Percentiles rank a stretch among this genome's conserved stretches.
Conservation (phyloP, 306 rosid species). For the Senna tora region DNA sequence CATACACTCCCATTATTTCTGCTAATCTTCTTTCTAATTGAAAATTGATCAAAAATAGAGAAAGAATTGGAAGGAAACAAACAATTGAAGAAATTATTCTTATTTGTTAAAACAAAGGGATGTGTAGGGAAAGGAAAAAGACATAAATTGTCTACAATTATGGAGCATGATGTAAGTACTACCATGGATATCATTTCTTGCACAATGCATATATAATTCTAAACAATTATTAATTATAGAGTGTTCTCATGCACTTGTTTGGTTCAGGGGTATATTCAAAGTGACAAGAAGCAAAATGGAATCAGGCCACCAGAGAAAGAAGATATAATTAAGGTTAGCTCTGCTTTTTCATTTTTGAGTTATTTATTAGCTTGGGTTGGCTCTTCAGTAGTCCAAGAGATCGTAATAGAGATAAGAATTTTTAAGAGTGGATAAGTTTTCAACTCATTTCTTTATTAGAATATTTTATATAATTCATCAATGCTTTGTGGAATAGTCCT, state of each 20-base stretch:
- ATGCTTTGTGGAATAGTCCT: conserved; percentile 26
- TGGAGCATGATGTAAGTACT: conserved; percentile 23
- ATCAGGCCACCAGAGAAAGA: conserved; percentile 37
- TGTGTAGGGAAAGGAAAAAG: not conserved
- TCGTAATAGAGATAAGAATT: conserved; percentile 34
- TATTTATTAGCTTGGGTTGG: conserved; percentile 38
- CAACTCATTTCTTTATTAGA: conserved; percentile 31
- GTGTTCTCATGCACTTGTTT: conserved; percentile 15
- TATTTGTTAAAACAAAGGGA: not conserved
- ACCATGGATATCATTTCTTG: conserved; percentile 19
- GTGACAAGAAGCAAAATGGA: conserved; percentile 43
- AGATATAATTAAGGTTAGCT: conserved; percentile 18
- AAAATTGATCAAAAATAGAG: not conserved
- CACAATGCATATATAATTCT: conserved; percentile 30
- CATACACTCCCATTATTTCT: not conserved
- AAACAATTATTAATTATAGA: conserved; percentile 17
- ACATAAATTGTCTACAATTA: not conserved
- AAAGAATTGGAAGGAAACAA: not conserved
- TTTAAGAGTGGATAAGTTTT: conserved; percentile 29
- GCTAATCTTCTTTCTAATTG: not conserved
- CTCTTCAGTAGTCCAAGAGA: conserved; percentile 35
- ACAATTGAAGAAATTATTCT: not conserved
- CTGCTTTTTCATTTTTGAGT: conserved; percentile 27
- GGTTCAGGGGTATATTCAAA: conserved; percentile 28
- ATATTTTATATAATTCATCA: not conserved